phyloP scores from a whole-genome alignment of 805 yeast species.

The Priceomyces carsonii region DNA sequence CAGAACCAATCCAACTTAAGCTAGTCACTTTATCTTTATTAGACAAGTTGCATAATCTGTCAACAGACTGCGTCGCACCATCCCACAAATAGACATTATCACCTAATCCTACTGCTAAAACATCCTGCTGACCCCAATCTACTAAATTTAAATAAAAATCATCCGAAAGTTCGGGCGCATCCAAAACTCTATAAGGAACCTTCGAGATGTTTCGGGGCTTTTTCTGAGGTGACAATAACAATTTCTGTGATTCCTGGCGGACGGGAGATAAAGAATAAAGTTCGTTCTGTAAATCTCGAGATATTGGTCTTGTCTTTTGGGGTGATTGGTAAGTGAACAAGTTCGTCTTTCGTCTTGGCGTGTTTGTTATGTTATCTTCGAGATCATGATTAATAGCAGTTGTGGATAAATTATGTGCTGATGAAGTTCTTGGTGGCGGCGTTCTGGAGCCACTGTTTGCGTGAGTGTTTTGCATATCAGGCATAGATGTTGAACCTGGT shows the following conservation, averaged over 20 bases:
- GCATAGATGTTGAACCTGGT: slow-evolving; percentile 5
- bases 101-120: slow-evolving; percentile 88
- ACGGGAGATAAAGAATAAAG: slow-evolving; percentile 84
- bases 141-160: slow-evolving; percentile 90
- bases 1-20: slow-evolving; percentile 90
- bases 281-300: slow-evolving; percentile 68
- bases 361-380: slow-evolving; percentile 23
- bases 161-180: slow-evolving; percentile 93
- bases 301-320: slow-evolving; percentile 58
- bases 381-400: slow-evolving; percentile 8
- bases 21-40: slow-evolving; percentile 75
- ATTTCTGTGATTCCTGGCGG: slow-evolving; percentile 79
- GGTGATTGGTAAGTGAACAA: slow-evolving; percentile 78
- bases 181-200: slow-evolving; percentile 89
- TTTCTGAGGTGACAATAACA: slow-evolving; percentile 80
- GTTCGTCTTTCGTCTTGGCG: slow-evolving; percentile 53
- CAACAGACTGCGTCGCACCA: slow-evolving; percentile 80
- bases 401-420: slow-evolving; percentile 7
- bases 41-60: slow-evolving; percentile 69
- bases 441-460: slow-evolving; percentile 13
- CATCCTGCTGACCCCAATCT: slow-evolving; percentile 93
- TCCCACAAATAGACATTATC: slow-evolving; percentile 90
- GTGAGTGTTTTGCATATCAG: slow-evolving; percentile 6
- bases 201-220: slow-evolving; percentile 76
- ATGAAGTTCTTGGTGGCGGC: slow-evolving; percentile 23